phyloP scores from a whole-genome alignment of 371 early-diverging fungal species.

The Rhizopus delemar region DNA sequence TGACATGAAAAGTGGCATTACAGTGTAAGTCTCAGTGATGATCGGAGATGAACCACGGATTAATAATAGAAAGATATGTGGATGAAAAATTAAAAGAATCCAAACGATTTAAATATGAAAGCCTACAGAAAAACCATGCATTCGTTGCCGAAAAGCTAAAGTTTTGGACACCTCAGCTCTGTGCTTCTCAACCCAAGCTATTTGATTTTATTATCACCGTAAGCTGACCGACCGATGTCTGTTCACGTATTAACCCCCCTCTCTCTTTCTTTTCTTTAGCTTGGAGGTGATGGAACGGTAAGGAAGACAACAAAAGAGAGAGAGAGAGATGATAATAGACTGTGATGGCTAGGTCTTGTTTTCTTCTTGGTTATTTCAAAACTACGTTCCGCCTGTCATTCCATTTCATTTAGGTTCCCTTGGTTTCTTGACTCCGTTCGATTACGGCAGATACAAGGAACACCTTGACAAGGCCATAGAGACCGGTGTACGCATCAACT shows the following conservation, averaged over 20 bases:
- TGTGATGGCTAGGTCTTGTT: slow-evolving; percentile 69
- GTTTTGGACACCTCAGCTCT: slow-evolving; percentile 83
- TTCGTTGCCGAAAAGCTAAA: slow-evolving; percentile 41
- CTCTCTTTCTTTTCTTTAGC: slow-evolving; percentile 31
- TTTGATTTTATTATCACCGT: slow-evolving; percentile 84
- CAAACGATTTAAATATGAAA: slow-evolving; percentile 57
- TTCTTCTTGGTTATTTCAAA: slow-evolving; percentile 91
- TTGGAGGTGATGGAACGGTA: slow-evolving; percentile 91
- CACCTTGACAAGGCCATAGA: slow-evolving; percentile 64
- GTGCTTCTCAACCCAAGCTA: slow-evolving; percentile 63
- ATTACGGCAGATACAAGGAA: slow-evolving; percentile 62
- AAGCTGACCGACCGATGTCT: slow-evolving; percentile 42
- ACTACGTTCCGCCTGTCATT: slow-evolving; percentile 86
- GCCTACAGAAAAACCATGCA: slow-evolving; percentile 36
- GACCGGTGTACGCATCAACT: slow-evolving; percentile 78
- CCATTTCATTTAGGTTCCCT: slow-evolving; percentile 90
- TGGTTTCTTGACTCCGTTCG: slow-evolving; percentile 91
- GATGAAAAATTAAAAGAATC: slow-evolving; percentile 65
- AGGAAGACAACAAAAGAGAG: slow-evolving; percentile 65
- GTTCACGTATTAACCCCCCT: background rate
- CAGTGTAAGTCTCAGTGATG: slow-evolving; percentile 49
- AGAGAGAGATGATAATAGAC: slow-evolving; percentile 32
- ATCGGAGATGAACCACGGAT: background rate
- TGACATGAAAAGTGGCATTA: slow-evolving; percentile 56
- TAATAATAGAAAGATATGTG: slow-evolving; percentile 48